Base-by-base conservation (phyloP, 495 filamentous ascomycete species). In the Choiromyces venosus region DNA sequence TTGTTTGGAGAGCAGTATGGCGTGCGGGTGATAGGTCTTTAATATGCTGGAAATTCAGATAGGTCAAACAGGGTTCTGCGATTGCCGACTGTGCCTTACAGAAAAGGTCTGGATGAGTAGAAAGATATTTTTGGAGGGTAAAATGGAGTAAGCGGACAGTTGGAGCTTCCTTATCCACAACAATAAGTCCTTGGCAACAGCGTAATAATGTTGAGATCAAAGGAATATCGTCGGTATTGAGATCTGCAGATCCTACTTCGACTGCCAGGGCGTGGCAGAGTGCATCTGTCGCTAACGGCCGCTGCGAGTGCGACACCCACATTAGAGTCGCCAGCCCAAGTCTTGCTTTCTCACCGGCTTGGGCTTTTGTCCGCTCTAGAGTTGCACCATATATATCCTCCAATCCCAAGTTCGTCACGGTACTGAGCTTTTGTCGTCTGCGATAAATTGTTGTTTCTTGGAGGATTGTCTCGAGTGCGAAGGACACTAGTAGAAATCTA, bases 61-160 rank as follows among this genome's bases (percentile, higher is more conserved):
- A 56, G n/a, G 46, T 56, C 46, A 56, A 56, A 56, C 46, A 56
- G 46, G 46, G 25, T 56, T 56, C 46, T 56, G 46, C 46, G n/a
- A 56, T 56, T 14, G n/a, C 14, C n/a, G 46, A 25, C 46, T 25
- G 10, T 56, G n/a, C 46, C 29, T 25, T 29, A 29, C 46, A 9
- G n/a, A 56, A 56, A 56, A 44, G 9, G n/a, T 56, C 46, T 29
- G n/a, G n/a, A 56, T 56, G 46, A n/a, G 46, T 25, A 25, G 46
- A 56, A 56, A 56, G 46, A 56, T 56, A 56, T 25, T 56, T 25
- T 56, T 56, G 46, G 9, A 56, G 46, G 46, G 46, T 56, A 56
- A 56, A 56, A 25, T 56, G 46, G 46, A 29, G 25, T 10, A 56
- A 56, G 46, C 46, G 46, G 46, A 10, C 8, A 25, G 46, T 25